These are phyloP conservation scores for Laburnicola sp. DNA, from an alignment of 2,329 filamentous ascomycete species.

Conservation along the genomic window DNA sequence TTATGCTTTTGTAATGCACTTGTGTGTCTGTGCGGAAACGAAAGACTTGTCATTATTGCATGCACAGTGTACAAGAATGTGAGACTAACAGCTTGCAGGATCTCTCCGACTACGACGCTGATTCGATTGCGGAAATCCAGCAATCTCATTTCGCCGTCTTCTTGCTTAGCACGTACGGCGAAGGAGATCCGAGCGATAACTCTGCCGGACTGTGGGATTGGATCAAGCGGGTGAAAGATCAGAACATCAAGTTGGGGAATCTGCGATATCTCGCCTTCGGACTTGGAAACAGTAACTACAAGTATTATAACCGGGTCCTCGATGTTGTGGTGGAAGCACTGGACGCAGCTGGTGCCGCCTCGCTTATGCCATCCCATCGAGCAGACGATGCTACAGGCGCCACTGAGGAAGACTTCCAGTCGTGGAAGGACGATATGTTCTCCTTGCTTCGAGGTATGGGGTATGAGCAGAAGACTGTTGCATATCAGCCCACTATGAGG, in stretches of 20 bases:
- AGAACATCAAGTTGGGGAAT: conserved; percentile 23
- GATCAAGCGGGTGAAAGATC: conserved; percentile 34
- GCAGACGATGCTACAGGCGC: conserved; percentile 49
- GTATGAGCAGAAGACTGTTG: conserved; percentile 37
- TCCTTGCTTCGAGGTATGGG: conserved; percentile 37
- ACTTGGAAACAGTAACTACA: conserved; percentile 54
- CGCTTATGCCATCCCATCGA: conserved; percentile 38
- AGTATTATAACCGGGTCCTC: conserved; percentile 51
- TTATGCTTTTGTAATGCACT: background rate
- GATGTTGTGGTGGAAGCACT: conserved; percentile 41
- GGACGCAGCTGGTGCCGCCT: conserved; percentile 38
- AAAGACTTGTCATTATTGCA: no score
- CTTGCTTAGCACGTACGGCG: conserved; percentile 45
- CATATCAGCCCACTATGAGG: conserved; percentile 39
- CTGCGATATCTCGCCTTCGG: conserved; percentile 50
- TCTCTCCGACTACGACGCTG: conserved; percentile 53
- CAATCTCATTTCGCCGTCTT: conserved; percentile 39
- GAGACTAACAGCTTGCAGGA: conserved; percentile 29
- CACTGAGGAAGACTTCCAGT: conserved; percentile 50
- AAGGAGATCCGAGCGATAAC: conserved; percentile 48
- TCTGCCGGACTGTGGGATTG: conserved; percentile 40
- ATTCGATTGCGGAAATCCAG: conserved; percentile 41
- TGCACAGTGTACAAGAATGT: background rate
- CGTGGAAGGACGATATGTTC: conserved; percentile 48
- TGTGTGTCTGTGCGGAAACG: no score